A percentile compares a stretch with the other conserved stretches of the same genome.
These are phyloP conservation scores for Glycine tomentella DNA, from an alignment of 306 rosid species.

Conservation along the genomic window DNA sequence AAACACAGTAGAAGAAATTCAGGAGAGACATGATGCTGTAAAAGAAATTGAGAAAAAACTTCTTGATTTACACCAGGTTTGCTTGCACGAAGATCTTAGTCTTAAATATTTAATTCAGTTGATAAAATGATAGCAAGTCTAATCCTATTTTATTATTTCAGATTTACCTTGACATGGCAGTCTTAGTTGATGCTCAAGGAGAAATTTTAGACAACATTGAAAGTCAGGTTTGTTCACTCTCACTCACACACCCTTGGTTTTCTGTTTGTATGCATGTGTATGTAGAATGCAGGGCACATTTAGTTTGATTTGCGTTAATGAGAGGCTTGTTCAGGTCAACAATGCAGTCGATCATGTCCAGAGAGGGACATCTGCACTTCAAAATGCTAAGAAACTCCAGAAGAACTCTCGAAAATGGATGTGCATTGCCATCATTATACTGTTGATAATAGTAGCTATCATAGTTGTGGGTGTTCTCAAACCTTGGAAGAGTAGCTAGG, in stretches of 20 bases:
- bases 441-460: constrained; percentile 73
- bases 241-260: constrained; percentile 28
- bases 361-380: constrained; percentile 81
- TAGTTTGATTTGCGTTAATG: constrained; percentile 55
- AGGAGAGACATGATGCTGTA: constrained; percentile 91
- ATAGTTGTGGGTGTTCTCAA: constrained; percentile 73
- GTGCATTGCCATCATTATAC: constrained; percentile 85
- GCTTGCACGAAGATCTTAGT: constrained; percentile 22
- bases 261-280: constrained; percentile 36
- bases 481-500: constrained; percentile 86
- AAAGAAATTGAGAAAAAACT: constrained; percentile 95
- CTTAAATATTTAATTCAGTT: constrained; percentile 10
- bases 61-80: constrained; percentile 94
- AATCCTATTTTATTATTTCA: constrained; percentile 47
- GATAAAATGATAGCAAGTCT: constrained; percentile 5
- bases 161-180: constrained; percentile 97
- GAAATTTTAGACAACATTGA: constrained; percentile 92
- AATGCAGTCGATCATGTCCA: constrained; percentile 78
- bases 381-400: constrained; percentile 90
- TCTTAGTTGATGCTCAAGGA: constrained; percentile 95
- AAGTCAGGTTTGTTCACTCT: constrained; percentile 74
- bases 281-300: constrained; percentile 41
- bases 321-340: constrained; percentile 71
- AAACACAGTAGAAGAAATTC: constrained; percentile 92
- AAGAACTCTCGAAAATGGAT: constrained; percentile 85